Conservation (phyloP, 192 early-diverging fungal genomes). For the Podila verticillata region DNA sequence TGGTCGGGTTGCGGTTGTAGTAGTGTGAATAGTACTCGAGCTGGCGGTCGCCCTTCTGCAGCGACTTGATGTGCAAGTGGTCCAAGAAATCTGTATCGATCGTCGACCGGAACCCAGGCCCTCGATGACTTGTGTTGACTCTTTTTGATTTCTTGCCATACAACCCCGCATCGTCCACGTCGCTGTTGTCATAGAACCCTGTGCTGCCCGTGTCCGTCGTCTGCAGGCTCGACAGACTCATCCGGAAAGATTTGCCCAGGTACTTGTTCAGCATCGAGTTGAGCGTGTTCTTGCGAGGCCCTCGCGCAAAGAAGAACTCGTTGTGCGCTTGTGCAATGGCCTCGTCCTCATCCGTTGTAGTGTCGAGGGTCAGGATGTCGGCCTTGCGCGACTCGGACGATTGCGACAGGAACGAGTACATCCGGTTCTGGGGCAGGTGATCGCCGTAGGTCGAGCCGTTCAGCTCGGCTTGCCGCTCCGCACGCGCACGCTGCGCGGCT, state of each 20-base stretch:
- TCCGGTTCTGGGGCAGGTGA: not conserved
- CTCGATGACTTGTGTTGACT: not conserved
- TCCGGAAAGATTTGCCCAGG: slow-evolving; percentile 33
- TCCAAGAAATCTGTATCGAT: slow-evolving; percentile 29
- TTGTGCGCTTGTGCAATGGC: not conserved
- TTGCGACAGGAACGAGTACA: slow-evolving; percentile 17
- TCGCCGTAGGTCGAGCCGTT: slow-evolving; percentile 21
- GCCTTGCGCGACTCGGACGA: slow-evolving; percentile 31
- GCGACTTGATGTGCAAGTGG: slow-evolving; percentile 37
- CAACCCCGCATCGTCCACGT: too few species aligned
- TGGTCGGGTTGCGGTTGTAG: slow-evolving; percentile 27
- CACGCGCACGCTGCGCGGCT: not conserved
- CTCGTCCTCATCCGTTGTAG: not conserved
- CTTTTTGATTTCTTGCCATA: too few species aligned
- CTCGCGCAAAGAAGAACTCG: not conserved
- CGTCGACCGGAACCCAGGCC: slow-evolving; percentile 12
- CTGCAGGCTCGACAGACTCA: slow-evolving; percentile 24
- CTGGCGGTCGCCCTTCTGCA: slow-evolving; percentile 21
- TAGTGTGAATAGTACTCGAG: slow-evolving; percentile 28
- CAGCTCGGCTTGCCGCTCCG: not conserved
- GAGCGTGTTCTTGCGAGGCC: slow-evolving; percentile 22
- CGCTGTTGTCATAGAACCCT: not conserved
- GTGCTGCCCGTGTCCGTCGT: not conserved
- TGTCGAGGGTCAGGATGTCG: slow-evolving; percentile 24
- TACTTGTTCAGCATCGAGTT: slow-evolving; percentile 37